Conservation (phyloP, 768 basidiomycete species). For the Lentinula edodes region DNA sequence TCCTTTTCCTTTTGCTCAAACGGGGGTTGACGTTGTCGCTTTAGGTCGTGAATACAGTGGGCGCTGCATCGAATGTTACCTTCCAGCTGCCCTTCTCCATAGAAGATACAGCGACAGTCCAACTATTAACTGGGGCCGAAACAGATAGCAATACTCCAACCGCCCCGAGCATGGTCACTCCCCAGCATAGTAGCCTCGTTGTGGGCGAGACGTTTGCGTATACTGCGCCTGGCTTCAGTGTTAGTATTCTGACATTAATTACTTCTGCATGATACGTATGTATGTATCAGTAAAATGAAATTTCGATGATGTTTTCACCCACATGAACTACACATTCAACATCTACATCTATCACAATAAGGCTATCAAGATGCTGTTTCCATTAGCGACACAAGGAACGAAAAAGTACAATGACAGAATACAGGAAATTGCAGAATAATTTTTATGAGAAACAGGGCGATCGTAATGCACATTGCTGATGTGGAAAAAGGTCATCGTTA, state of each 20-base stretch:
- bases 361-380: no score
- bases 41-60: slow-evolving; percentile 51
- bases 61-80: slow-evolving; percentile 32
- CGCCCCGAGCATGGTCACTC: slow-evolving; percentile 41
- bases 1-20: neutral
- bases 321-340: no score
- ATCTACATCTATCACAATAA: no score
- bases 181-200: slow-evolving; percentile 35
- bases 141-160: slow-evolving; percentile 52
- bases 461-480: no score
- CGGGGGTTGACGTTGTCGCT: neutral
- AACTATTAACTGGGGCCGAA: slow-evolving; percentile 43
- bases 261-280: neutral
- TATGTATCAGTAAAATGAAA: no score
- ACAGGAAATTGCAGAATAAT: no score
- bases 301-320: no score
- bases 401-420: no score
- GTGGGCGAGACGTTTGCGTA: slow-evolving; percentile 51
- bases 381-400: no score
- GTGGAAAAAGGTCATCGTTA: neutral
- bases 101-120: slow-evolving; percentile 34
- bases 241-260: slow-evolving; percentile 28
- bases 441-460: no score
- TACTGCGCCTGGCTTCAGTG: slow-evolving; percentile 43
- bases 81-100: slow-evolving; percentile 55